These are phyloP conservation scores for Heterobasidion annosum DNA, from an alignment of 1,284 basidiomycete species.

Conservation along the genomic window DNA sequence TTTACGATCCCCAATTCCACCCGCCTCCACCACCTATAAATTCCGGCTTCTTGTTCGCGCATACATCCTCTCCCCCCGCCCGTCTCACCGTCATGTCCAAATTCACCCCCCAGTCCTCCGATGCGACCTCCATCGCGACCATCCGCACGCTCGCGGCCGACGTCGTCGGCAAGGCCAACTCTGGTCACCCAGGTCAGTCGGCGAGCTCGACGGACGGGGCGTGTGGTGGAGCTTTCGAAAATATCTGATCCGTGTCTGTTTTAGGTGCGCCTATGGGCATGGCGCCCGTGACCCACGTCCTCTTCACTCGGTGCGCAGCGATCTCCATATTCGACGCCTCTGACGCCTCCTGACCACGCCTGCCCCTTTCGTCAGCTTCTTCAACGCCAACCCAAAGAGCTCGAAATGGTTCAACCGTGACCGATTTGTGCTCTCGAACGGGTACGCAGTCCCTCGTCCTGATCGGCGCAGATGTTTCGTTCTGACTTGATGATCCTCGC, in stretches of 20 bases:
- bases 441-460: slow-evolving; percentile 30
- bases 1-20: neutral
- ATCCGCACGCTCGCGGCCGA: slow-evolving; percentile 69
- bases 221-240: slow-evolving; percentile 7
- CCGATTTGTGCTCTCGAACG: slow-evolving; percentile 82
- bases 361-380: slow-evolving; percentile 43
- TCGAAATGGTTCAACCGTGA: slow-evolving; percentile 92
- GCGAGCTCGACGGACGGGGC: neutral
- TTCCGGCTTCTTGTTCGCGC: neutral
- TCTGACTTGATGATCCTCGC: slow-evolving; percentile 6
- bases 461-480: neutral
- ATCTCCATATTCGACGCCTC: neutral
- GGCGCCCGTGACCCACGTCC: slow-evolving; percentile 84
- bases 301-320: slow-evolving; percentile 61
- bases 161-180: slow-evolving; percentile 78
- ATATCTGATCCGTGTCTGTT: slow-evolving; percentile 8
- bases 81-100: slow-evolving; percentile 29
- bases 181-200: slow-evolving; percentile 75
- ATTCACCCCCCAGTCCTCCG: slow-evolving; percentile 33
- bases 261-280: slow-evolving; percentile 86
- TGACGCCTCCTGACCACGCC: neutral
- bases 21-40: neutral
- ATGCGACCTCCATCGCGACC: slow-evolving; percentile 55
- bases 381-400: slow-evolving; percentile 82
- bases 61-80: slow-evolving; percentile 8